Base-by-base conservation (phyloP, 768 basidiomycete species). In the Cyclocybe aegerita region DNA sequence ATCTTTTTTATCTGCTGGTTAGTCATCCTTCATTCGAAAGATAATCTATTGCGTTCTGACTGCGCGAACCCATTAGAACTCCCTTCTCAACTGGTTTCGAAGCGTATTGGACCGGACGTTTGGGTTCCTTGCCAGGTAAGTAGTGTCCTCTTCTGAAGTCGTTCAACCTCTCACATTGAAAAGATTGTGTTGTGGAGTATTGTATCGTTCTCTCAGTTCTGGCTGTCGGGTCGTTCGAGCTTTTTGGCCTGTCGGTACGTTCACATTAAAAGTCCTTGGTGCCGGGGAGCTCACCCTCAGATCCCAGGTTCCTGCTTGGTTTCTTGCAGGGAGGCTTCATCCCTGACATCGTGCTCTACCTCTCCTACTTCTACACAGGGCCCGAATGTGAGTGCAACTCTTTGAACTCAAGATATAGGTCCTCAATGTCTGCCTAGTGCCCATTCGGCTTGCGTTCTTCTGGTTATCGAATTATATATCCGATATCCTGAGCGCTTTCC, bases 401-500 rank as follows among this genome's bases (percentile, higher is more conserved):
- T 9, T 14, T 30, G 16, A 8, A 38, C 4, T 33, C 30, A 37
- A 8, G 10, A 15, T 39, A 23, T 40, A 31, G 7, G 15, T 39
- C 4, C 16, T 39, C n/a, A 9, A 33, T 31, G 14, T 23, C 49
- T 30, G 36, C 30, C 54, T 23, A 81, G 78, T 86, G 0, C 82
- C 85, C 2, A 76, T 86, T 39, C 77, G 86, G n/a, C 70, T 88
- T 8, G 84, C 83, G 1, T 80, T 75, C 57, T 87, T 88, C 72
- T 89, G 84, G 85, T 71, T 79, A 29, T 80, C 81, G 4, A 78
- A 79, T 61, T 81, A 85, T 46, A 47, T 76, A 1, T 71, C 79
- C 3, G 65, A 76, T 39, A 81, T 88, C 43, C 54, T 82, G 14
- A 74, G 78, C 43, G 79, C 81, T 2, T 88, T 90, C 63, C 60